Evolutionary conservation across 2,329 filamentous ascomycete genomes (phyloP).

Genomic region (Magnaporthales sp.): DNA sequence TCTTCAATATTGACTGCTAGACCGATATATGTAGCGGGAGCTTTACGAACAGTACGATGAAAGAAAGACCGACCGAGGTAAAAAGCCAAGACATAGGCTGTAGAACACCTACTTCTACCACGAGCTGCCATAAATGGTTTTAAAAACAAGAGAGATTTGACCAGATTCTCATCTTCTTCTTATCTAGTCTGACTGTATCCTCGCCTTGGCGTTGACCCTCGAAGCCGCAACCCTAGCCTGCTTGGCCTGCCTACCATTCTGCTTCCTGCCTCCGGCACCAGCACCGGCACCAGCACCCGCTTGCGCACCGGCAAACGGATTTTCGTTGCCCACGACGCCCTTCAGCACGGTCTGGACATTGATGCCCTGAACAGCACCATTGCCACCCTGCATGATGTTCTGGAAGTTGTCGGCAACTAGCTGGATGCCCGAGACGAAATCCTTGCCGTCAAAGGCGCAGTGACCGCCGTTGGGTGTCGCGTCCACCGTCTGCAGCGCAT

Average conservation of each 20-base stretch:
- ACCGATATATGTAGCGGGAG: neutral
- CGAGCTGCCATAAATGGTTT: too few species aligned
- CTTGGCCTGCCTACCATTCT: neutral
- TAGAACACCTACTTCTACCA: too few species aligned
- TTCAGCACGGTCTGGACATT: constrained; percentile 38
- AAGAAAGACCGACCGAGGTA: too few species aligned
- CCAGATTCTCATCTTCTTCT: neutral
- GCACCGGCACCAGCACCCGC: neutral
- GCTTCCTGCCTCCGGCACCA: neutral
- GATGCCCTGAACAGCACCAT: constrained; percentile 39
- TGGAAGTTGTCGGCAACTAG: constrained; percentile 44
- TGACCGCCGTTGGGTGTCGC: constrained; percentile 47
- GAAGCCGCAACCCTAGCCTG: neutral
- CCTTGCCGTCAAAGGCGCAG: constrained; percentile 47
- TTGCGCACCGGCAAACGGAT: constrained; percentile 9
- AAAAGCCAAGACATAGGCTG: too few species aligned
- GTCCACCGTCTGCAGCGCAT: constrained; percentile 45
- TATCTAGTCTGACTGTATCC: neutral
- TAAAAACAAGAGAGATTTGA: too few species aligned
- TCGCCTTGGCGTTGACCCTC: neutral
- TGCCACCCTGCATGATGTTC: constrained; percentile 42
- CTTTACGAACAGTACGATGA: neutral
- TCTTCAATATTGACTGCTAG: neutral
- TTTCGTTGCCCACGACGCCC: constrained; percentile 39
- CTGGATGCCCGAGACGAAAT: constrained; percentile 47